Percentiles rank a stretch among this genome's conserved stretches.
phyloP scores from a whole-genome alignment of 1,284 basidiomycete genomes.

The Sporisorium exsertum region DNA sequence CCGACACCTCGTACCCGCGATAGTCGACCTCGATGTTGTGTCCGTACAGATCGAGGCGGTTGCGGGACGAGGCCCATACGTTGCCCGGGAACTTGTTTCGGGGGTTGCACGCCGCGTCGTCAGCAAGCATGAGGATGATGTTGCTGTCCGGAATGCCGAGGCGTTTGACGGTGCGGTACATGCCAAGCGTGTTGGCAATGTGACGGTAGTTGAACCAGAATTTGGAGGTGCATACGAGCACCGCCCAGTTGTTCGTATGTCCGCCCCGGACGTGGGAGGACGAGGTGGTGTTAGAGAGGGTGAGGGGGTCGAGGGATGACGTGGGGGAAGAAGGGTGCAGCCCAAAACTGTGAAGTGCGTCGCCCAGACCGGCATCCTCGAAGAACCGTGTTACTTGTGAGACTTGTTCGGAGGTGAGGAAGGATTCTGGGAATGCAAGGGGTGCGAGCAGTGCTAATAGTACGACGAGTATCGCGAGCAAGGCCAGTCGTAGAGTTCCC shows the following conservation, averaged over 20 bases:
- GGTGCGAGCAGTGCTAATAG: conserved; percentile 11
- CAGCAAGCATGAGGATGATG: conserved; percentile 98
- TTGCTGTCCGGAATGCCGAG: conserved; percentile 97
- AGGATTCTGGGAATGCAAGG: conserved; percentile 31
- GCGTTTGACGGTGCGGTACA: conserved; percentile 98
- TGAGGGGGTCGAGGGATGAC: not conserved
- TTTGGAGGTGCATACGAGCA: conserved; percentile 90
- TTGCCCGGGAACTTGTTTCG: conserved; percentile 91
- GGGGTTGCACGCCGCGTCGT: conserved; percentile 93
- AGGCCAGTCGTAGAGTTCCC: conserved; percentile 5
- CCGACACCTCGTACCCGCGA: conserved; percentile 95
- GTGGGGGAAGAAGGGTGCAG: not conserved
- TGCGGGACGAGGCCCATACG: conserved; percentile 85
- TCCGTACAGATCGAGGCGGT: conserved; percentile 89
- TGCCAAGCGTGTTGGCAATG: conserved; percentile 96
- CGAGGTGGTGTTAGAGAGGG: not conserved
- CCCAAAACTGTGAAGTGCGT: not conserved
- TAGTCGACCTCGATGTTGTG: conserved; percentile 98
- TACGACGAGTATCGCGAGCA: conserved; percentile 9
- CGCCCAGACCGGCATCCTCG: conserved; percentile 10
- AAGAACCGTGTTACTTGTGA: conserved; percentile 48
- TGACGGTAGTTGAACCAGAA: conserved; percentile 99
- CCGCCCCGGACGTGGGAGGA: conserved; percentile 16
- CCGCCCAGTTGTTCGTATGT: conserved; percentile 93
- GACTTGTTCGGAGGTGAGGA: conserved; percentile 29